Base-by-base conservation (phyloP, 257 asterid genomes). In the Mentha longifolia region DNA sequence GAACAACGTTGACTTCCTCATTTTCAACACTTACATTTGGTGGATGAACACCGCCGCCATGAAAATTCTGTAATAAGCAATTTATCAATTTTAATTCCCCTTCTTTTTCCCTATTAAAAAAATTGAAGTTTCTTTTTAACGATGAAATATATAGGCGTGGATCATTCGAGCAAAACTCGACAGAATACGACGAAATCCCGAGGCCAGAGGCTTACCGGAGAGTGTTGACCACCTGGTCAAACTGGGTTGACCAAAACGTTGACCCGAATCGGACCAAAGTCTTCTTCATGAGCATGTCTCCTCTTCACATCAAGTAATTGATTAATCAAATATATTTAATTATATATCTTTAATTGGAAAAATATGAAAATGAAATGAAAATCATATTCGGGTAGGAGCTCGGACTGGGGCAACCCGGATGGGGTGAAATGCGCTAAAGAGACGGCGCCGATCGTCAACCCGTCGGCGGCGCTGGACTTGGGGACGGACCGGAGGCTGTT, bases 221-320 rank as follows among this genome's bases (percentile, higher is more conserved):
- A 77, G 98, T 92, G 0, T 35, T 92, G 85, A 79, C 71, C 51
- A 92, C 98, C 20, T 92, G 98, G 98, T 75, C 94, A 3, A 71
- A 78, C 7, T 92, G 98, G 98, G 88, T 87, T 5, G 86, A 89
- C 13, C 61, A 72, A 39, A 85, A 89, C 42, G 70, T 92, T 9
- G 74, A 92, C 76, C 84, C 86, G 11, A 86, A 86, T 75, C 82
- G 75, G 0, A 92, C 94, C 10, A 79, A 78, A 75, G 89, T 89
- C 15, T 92, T 87, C 82, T 92, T 92, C 82, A 84, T 87, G 92
- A 92, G 98, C 96, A 92, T 69, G 96, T 92, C 98, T n/a, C 98
- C 98, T 70, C 98, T 92, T 63, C 98, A 92, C 70, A 86, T 92
- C 86, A 92, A 85, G 98, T 92, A 91, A 62, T 39, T 5, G 3